Conservation (phyloP, 2,329 filamentous ascomycete genomes). For the Myriosclerotinia scirpicola region DNA sequence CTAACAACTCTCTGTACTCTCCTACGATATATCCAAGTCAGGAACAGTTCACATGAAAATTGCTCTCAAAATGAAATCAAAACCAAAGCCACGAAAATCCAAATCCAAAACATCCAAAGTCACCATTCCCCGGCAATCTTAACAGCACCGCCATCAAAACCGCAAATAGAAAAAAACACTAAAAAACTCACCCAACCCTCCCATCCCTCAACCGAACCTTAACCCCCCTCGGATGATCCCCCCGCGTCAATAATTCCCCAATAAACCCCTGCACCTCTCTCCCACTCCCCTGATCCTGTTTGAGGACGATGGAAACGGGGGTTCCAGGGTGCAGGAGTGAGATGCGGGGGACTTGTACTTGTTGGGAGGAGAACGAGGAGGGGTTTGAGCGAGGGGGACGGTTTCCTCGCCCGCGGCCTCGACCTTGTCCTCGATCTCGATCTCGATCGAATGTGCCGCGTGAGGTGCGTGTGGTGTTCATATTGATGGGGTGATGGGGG, state of each 20-base stretch:
- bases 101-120: neutral
- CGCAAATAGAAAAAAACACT: neutral
- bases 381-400: neutral
- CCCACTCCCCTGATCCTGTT: conserved; percentile 39
- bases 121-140: neutral
- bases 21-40: neutral
- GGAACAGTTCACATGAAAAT: no score
- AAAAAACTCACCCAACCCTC: conserved; percentile 29
- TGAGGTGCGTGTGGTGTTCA: neutral
- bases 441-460: neutral
- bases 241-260: conserved; percentile 36
- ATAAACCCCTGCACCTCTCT: conserved; percentile 37
- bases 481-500: neutral
- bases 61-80: no score
- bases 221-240: conserved; percentile 40
- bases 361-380: neutral
- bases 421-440: neutral
- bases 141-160: neutral
- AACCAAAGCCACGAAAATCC: no score
- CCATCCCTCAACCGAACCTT: conserved; percentile 40
- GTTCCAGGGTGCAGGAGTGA: conserved; percentile 33
- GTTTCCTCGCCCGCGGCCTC: neutral
- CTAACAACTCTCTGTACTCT: conserved; percentile 37
- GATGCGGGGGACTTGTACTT: conserved; percentile 32
- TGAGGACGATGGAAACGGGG: conserved; percentile 39